Base-by-base conservation (phyloP, 2,329 filamentous ascomycete genomes). In the Lachnellula occidentalis region DNA sequence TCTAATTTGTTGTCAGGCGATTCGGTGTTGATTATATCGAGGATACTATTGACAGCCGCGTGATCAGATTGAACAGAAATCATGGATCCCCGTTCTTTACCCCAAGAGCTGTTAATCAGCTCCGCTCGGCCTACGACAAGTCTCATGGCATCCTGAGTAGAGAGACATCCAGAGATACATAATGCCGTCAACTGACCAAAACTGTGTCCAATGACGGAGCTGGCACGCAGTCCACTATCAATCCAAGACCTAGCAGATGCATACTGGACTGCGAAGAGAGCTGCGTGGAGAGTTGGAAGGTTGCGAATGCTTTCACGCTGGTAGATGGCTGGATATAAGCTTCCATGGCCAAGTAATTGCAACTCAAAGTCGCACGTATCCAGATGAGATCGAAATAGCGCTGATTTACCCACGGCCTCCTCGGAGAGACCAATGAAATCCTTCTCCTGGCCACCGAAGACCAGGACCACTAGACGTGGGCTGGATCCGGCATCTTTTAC, bases 131-230 rank as follows among this genome's bases (percentile, higher is more conserved):
- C 61, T 1, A 61, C 60, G 5, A 72, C 59, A 2, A 71, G 31
- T 21, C 53, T 66, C 11, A 74, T 15, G 2, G 58, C 58, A 47
- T 73, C 69, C 1, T 58, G 9, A 0, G 74, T 47, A 1, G 63
- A 62, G 1, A 74, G 56, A 1, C 57, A 58, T 0, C 70, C 70
- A 6, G 70, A 65, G 0, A 74, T 60, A 15, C 60, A 61, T 7
- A 74, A 53, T 1, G 71, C 72, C 0, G 71, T 70, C 1, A 74
- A 56, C 50, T 75, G 63, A 1, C 73, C 73, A 45, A 75, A 68
- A 50, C 70, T 73, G 53, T 75, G 73, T 0, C 73, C 73, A 8
- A 61, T 52, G 11, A 64, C 24, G 6, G 53, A 48, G 31, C 22
- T 49, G 14, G 55, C 42, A 21, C 42, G 8, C 2, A 62, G 17